phyloP scores from a whole-genome alignment of 1,284 basidiomycete species.

The Melampsora larici-populina region DNA sequence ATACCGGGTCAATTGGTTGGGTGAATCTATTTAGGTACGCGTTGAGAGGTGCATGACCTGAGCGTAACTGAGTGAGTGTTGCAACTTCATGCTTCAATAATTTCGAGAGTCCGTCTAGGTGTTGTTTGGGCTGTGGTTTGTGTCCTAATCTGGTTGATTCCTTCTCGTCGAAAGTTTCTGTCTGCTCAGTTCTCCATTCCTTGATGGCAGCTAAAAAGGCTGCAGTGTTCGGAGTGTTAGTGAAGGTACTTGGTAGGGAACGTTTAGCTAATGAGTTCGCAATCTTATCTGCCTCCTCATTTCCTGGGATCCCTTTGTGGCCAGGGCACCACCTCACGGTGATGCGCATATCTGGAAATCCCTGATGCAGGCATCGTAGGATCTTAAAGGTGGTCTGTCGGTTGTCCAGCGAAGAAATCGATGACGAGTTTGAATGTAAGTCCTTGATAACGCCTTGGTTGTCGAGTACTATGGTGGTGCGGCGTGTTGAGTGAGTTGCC shows the following conservation, averaged over 20 bases:
- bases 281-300: too few species aligned
- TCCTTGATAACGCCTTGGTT: too few species aligned
- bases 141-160: background rate
- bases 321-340: constrained; percentile 9
- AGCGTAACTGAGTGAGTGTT: background rate
- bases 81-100: background rate
- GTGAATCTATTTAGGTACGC: background rate
- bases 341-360: too few species aligned
- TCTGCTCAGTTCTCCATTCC: background rate
- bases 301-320: background rate
- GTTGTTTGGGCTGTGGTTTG: background rate
- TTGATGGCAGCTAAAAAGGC: background rate
- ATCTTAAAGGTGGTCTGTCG: too few species aligned
- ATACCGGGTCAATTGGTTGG: background rate
- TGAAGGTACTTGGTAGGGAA: background rate
- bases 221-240: background rate
- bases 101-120: background rate
- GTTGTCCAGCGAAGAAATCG: too few species aligned
- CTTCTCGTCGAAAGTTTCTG: background rate
- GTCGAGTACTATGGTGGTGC: background rate
- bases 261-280: background rate
- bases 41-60: too few species aligned
- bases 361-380: too few species aligned
- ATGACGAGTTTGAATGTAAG: too few species aligned
- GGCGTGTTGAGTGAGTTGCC: background rate